Evolutionary conservation across 129 eudicot genomes (phyloP).

Genomic region (Escallonia herrerae): DNA sequence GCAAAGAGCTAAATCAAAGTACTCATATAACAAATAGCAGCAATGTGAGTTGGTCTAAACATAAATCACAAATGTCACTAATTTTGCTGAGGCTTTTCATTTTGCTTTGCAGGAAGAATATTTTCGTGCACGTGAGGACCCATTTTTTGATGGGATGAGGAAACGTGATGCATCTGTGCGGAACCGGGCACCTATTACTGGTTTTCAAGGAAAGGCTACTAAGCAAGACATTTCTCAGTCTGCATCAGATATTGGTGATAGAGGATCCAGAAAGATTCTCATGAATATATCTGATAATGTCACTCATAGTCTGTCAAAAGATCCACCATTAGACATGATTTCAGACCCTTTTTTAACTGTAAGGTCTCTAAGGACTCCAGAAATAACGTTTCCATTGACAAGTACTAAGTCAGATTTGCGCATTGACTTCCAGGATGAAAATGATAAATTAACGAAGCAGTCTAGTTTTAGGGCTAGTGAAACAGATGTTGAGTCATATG

Average conservation of each 20-base stretch:
- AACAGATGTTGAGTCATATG: conserved; percentile 16
- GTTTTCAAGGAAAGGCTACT: conserved; percentile 21
- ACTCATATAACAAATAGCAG: too few species aligned
- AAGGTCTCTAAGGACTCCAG: conserved; percentile 27
- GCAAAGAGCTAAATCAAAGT: too few species aligned
- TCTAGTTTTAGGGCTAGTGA: conserved; percentile 11
- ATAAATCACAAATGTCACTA: background rate
- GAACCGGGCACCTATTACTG: conserved; percentile 25
- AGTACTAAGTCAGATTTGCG: conserved; percentile 17
- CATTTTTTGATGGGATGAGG: conserved; percentile 58
- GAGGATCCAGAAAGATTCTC: conserved; percentile 12
- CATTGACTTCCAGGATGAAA: conserved; percentile 11
- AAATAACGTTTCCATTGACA: conserved; percentile 19
- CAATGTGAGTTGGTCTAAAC: background rate
- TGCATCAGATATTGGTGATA: conserved; percentile 38
- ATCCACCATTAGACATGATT: conserved; percentile 32
- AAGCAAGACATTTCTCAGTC: conserved; percentile 28
- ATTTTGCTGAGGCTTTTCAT: background rate
- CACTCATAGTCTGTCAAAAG: conserved; percentile 20
- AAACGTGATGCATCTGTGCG: conserved; percentile 36
- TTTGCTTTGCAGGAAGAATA: conserved; percentile 34
- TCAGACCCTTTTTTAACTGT: conserved; percentile 35
- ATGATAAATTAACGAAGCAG: background rate
- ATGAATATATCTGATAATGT: conserved; percentile 21
- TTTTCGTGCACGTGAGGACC: conserved; percentile 59